A percentile compares a stretch with the other conserved stretches of the same genome.
Conservation (phyloP, 192 early-diverging fungal genomes). For the Coemansia sp. region DNA sequence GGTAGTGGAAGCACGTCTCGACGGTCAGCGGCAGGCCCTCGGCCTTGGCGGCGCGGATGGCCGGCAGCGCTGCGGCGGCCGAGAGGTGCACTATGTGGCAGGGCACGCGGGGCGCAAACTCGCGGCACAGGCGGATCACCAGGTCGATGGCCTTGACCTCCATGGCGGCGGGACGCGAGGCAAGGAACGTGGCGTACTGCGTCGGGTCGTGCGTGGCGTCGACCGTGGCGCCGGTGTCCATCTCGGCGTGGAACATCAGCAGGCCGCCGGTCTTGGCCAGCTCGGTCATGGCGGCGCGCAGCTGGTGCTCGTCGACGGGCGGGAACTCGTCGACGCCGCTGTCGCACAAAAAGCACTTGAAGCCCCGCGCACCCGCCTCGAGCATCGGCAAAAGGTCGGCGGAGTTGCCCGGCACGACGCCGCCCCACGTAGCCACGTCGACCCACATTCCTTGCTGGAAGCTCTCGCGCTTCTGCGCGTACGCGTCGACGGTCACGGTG, state of each 20-base stretch:
- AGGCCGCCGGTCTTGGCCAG: constrained; percentile 55
- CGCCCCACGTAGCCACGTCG: constrained; percentile 78
- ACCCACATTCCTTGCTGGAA: constrained; percentile 70
- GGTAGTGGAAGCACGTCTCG: constrained; percentile 84
- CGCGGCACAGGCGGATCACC: constrained; percentile 64
- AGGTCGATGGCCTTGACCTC: constrained; percentile 74
- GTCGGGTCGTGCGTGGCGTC: constrained; percentile 53
- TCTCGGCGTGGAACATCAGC: constrained; percentile 82
- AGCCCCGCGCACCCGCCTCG: constrained; percentile 68
- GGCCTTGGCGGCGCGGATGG: constrained; percentile 67
- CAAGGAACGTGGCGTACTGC: constrained; percentile 64
- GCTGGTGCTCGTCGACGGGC: constrained; percentile 67
- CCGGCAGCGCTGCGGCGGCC: constrained; percentile 69
- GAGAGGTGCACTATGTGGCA: constrained; percentile 83
- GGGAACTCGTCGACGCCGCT: constrained; percentile 85
- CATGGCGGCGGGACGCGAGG: constrained; percentile 66
- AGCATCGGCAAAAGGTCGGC: constrained; percentile 64
- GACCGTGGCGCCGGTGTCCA: constrained; percentile 44
- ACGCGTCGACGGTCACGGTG: constrained; percentile 69
- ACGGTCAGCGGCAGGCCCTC: constrained; percentile 70
- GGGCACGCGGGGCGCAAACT: constrained; percentile 63
- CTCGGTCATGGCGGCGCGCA: constrained; percentile 65
- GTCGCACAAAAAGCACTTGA: constrained; percentile 84
- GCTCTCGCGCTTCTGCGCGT: constrained; percentile 62
- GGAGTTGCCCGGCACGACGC: constrained; percentile 72